Percentiles rank a stretch among this genome's conserved stretches.
Conservation (phyloP, 768 basidiomycete species). For the Coprinellus micaceus region DNA sequence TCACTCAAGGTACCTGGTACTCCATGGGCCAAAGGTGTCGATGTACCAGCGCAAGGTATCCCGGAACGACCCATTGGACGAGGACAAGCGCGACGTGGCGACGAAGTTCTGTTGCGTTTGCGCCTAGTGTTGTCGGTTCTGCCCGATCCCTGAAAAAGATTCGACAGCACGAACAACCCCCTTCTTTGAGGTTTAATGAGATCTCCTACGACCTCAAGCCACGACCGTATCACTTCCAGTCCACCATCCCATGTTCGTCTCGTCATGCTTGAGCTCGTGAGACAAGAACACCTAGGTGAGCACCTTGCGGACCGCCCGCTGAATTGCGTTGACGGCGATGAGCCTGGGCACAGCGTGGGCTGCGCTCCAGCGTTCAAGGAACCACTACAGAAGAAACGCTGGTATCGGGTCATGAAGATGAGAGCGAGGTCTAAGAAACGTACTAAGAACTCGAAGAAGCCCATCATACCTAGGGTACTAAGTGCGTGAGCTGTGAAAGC, state of each 20-base stretch:
- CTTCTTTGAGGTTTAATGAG: too few relatives aligned
- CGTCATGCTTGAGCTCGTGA: slow-evolving; percentile 98
- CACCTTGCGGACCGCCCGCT: slow-evolving; percentile 90
- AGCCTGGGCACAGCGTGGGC: slow-evolving; percentile 92
- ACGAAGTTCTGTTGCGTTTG: too few relatives aligned
- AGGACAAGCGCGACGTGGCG: too few relatives aligned
- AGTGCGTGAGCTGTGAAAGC: slow-evolving; percentile 84
- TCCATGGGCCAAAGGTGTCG: too few relatives aligned
- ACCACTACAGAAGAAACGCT: slow-evolving; percentile 59
- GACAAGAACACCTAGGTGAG: slow-evolving; percentile 91
- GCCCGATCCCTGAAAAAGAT: too few relatives aligned
- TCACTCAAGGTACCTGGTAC: too few relatives aligned
- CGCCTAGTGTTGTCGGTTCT: too few relatives aligned
- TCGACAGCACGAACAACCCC: too few relatives aligned
- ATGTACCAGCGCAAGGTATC: too few relatives aligned
- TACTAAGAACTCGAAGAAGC: slow-evolving; percentile 95
- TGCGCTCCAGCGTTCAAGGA: slow-evolving; percentile 87
- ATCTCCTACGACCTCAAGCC: slow-evolving; percentile 87
- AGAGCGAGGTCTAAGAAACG: slow-evolving; percentile 25
- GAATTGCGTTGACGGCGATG: slow-evolving; percentile 86
- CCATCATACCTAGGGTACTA: slow-evolving; percentile 82
- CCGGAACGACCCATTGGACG: too few relatives aligned
- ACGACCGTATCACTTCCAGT: slow-evolving; percentile 96
- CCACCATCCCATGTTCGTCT: slow-evolving; percentile 99
- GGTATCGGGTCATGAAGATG: slow-evolving; percentile 8